Evolutionary conservation across 2,329 filamentous ascomycete species (phyloP).

Genomic region (Exophiala alcalophila): DNA sequence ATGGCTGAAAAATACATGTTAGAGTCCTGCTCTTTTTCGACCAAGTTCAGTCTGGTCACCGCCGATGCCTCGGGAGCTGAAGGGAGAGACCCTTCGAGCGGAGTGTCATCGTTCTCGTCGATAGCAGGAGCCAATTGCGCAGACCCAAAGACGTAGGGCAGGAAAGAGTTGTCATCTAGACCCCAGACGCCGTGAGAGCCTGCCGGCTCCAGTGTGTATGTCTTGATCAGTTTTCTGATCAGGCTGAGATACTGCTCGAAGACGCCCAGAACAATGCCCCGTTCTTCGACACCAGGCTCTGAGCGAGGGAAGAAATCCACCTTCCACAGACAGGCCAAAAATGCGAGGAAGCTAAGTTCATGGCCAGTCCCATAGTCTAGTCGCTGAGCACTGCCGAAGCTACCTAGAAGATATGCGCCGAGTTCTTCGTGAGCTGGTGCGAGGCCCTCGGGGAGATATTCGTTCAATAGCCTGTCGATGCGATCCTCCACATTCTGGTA

Average conservation of each 20-base stretch:
- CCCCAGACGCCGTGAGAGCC: constrained; percentile 98
- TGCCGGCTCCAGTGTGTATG: constrained; percentile 90
- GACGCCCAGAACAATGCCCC: constrained; percentile 75
- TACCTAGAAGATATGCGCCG: constrained; percentile 73
- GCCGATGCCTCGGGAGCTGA: constrained; percentile 69
- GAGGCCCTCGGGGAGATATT: constrained; percentile 54
- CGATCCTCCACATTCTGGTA: constrained; percentile 64
- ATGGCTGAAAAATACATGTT: constrained; percentile 96
- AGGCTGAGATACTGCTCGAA: constrained; percentile 84
- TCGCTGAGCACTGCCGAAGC: constrained; percentile 82
- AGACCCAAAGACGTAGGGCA: constrained; percentile 92
- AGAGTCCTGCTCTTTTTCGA: constrained; percentile 61
- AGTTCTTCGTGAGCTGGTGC: constrained; percentile 61
- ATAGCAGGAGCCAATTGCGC: constrained; percentile 83
- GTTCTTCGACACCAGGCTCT: constrained; percentile 58
- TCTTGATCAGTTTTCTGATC: constrained; percentile 77
- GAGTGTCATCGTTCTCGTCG: constrained; percentile 59
- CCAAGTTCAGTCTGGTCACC: constrained; percentile 62
- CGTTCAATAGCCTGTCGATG: constrained; percentile 54
- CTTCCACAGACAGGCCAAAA: constrained; percentile 88
- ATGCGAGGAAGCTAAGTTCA: constrained; percentile 91
- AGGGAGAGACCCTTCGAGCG: constrained; percentile 72
- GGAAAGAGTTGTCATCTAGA: constrained; percentile 92
- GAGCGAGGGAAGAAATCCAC: constrained; percentile 66
- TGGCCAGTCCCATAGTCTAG: constrained; percentile 96